A percentile compares a stretch with the other conserved stretches of the same genome.
Conservation (phyloP, 2,329 filamentous ascomycete genomes). For the Aspergillus phoenicis region DNA sequence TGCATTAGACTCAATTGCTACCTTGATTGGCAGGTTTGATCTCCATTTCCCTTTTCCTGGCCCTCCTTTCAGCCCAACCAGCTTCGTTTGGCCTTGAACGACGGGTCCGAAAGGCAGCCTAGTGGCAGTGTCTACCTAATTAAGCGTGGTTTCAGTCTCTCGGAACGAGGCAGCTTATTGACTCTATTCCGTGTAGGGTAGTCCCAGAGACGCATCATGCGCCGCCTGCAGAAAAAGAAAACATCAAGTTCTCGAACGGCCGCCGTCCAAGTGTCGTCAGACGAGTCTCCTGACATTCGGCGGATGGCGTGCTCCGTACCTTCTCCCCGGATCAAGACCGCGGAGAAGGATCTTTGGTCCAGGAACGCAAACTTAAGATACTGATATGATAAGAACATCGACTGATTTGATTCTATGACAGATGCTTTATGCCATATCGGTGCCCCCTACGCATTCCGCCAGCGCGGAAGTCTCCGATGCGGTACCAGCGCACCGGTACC, state of each 20-base stretch:
- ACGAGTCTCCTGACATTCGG: constrained; percentile 17
- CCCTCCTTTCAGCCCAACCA: neutral
- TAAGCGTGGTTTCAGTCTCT: neutral
- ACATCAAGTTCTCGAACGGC: constrained; percentile 15
- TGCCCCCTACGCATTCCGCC: neutral
- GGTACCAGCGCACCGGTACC: neutral
- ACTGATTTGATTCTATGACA: constrained; percentile 14
- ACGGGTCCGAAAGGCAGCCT: neutral
- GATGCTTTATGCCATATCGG: neutral
- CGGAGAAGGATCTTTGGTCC: constrained; percentile 16
- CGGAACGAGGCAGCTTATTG: neutral
- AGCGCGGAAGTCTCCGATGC: constrained; percentile 12
- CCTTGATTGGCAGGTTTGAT: neutral
- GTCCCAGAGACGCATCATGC: neutral
- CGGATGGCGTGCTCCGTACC: constrained; percentile 14
- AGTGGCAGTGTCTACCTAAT: neutral
- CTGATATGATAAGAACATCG: constrained; percentile 2
- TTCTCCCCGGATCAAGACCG: constrained; percentile 16
- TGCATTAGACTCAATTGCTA: neutral
- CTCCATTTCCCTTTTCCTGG: neutral
- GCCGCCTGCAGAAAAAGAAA: constrained; percentile 14
- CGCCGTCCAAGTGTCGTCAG: neutral
- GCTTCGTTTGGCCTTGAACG: neutral
- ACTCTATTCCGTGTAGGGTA: neutral
- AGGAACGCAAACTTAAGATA: constrained; percentile 10